phyloP scores from a whole-genome alignment of 192 early-diverging fungal genomes.

The Chytriomyces confervae region DNA sequence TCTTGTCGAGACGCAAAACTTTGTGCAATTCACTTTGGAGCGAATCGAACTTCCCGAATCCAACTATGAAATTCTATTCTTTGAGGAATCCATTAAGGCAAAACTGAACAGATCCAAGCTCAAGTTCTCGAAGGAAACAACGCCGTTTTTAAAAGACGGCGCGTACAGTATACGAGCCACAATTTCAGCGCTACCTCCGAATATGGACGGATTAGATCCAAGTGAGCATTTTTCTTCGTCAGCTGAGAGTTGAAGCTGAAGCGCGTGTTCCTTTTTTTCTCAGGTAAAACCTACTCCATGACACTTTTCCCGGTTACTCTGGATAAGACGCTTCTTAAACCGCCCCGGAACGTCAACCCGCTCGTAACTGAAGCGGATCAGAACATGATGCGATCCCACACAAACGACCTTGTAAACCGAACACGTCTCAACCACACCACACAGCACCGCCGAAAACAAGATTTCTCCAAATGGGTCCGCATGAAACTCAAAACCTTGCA shows the following conservation, averaged over 20 bases:
- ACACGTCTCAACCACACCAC: constrained; percentile 31
- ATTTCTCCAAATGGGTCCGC: constrained; percentile 60
- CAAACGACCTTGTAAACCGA: constrained; percentile 55
- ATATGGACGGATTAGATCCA: constrained; percentile 42
- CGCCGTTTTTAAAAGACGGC: constrained; percentile 58
- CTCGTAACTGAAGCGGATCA: constrained; percentile 56
- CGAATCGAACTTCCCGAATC: constrained; percentile 64
- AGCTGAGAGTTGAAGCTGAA: not conserved
- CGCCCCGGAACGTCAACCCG: constrained; percentile 44
- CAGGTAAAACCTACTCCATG: constrained; percentile 35
- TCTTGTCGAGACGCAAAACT: constrained; percentile 76
- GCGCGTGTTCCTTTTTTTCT: not conserved
- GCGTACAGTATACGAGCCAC: constrained; percentile 53
- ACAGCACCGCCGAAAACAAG: constrained; percentile 54
- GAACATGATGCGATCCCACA: constrained; percentile 58
- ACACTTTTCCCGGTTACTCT: constrained; percentile 40
- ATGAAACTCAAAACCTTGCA: constrained; percentile 54
- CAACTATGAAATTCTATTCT: constrained; percentile 77
- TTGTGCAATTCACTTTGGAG: constrained; percentile 79
- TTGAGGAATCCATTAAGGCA: constrained; percentile 81
- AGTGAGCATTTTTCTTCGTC: constrained; percentile 24
- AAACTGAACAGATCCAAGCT: constrained; percentile 81
- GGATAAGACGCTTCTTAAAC: constrained; percentile 32
- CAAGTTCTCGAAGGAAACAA: constrained; percentile 71
- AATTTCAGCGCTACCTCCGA: constrained; percentile 37